These are phyloP conservation scores for Pestalotiopsis sp. DNA, from an alignment of 2,329 filamentous ascomycete species.

Conservation along the genomic window DNA sequence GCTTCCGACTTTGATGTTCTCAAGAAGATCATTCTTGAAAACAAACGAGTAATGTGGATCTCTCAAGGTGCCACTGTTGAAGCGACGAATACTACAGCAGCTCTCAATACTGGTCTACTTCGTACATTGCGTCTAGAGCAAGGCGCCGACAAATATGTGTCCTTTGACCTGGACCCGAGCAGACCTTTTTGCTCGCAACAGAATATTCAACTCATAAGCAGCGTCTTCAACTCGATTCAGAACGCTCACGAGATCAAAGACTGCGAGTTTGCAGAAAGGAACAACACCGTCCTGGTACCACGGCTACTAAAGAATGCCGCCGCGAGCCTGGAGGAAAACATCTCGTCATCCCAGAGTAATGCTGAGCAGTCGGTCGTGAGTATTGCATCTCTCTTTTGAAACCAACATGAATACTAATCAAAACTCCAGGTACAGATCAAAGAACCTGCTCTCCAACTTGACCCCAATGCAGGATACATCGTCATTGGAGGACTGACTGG, in stretches of 20 bases:
- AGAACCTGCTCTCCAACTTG: slow-evolving; percentile 11
- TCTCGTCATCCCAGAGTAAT: neutral
- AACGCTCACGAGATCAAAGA: neutral
- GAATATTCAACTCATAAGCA: neutral
- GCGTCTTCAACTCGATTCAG: neutral
- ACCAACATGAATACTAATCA: neutral
- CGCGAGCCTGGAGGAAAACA: neutral
- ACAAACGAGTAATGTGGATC: slow-evolving; percentile 7
- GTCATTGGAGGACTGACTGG: slow-evolving; percentile 32
- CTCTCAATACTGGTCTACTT: slow-evolving; percentile 7
- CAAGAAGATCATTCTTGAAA: neutral
- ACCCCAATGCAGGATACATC: slow-evolving; percentile 24
- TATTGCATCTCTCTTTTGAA: neutral
- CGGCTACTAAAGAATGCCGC: neutral
- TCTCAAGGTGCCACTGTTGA: neutral
- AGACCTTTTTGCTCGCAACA: neutral
- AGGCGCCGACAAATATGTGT: slow-evolving; percentile 9
- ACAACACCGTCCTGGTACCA: slow-evolving; percentile 1
- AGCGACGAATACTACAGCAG: neutral
- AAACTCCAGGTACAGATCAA: neutral
- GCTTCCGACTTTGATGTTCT: neutral
- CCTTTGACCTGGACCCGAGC: slow-evolving; percentile 4
- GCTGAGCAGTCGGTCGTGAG: neutral
- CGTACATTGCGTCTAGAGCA: slow-evolving; percentile 9
- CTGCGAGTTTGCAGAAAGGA: slow-evolving; percentile 7